Evolutionary conservation across 1,284 basidiomycete species (phyloP), one percentile per base, ranked within the genome.

Genomic region (Ceratobasidium sp.): DNA sequence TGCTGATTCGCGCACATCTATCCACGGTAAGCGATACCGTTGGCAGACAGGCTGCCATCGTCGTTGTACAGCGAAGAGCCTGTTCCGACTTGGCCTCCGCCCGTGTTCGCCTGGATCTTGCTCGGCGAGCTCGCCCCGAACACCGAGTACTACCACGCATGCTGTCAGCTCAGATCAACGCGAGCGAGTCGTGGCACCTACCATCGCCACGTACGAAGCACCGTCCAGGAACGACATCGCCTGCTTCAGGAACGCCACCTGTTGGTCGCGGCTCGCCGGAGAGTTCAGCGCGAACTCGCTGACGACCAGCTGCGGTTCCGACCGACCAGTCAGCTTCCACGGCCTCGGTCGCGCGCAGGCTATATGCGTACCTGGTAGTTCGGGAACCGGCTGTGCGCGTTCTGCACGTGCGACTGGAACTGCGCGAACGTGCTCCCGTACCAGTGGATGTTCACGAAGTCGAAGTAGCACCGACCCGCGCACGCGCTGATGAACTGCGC

Each of bases 401-500:
- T 53, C 50, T 61, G 53, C 30, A 70, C 41, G 28, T 70, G 67
- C 53, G 53, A 39, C 67, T 58, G 26, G 41, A 70, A 70, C 26
- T 46, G 36, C 8, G 53, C 67, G 12, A 70, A 70, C 21, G 67
- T 34, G 26, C 18, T 16, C 21, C 67, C 67, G 26, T 59, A 70
- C 67, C 67, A 59, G 43, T 70, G 67, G 16, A 70, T 41, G 30
- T 70, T 70, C 34, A 69, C 23, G 23, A 46, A 69, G 39, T 69
- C 65, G 32, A 69, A 57, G 39, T 57, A 59, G 45, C 67, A 70
- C 36, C 36, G 23, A 12, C 67, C 67, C 6, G 39, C 55, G 34
- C 67, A 70, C 1, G 67, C 55, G 9, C 16, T 8, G 45, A 70
- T 58, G 43, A 70, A 70, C 26, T 34, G 39, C 23, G 39, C 67